Conservation (phyloP, 306 rosid genomes). For the Canavalia gladiata region DNA sequence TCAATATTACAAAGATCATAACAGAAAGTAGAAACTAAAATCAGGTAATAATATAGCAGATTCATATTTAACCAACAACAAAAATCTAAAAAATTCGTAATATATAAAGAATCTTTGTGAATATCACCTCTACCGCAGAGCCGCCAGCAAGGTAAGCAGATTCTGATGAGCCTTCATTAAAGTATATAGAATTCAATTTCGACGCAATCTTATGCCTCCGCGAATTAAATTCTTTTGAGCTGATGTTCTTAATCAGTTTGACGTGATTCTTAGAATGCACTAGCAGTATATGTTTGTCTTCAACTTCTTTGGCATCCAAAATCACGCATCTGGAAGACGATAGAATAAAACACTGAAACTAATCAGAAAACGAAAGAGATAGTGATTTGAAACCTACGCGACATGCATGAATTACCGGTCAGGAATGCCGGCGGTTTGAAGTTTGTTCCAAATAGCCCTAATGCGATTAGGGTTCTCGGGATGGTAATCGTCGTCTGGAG, state of each 20-base stretch:
- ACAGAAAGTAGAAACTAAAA: conserved; percentile 12
- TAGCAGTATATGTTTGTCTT: conserved; percentile 62
- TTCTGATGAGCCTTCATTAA: conserved; percentile 86
- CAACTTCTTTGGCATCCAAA: conserved; percentile 80
- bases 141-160: conserved; percentile 96
- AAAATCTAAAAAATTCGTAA: not conserved
- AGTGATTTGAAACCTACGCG: not conserved
- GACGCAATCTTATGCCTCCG: conserved; percentile 62
- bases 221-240: conserved; percentile 63
- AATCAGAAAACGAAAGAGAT: not conserved
- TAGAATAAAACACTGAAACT: conserved; percentile 7
- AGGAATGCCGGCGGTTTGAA: conserved; percentile 61
- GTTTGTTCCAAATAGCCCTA: conserved; percentile 78
- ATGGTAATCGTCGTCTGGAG: conserved; percentile 63
- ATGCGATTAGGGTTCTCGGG: conserved; percentile 85
- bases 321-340: conserved; percentile 76
- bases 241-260: conserved; percentile 70
- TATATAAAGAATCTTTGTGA: not conserved
- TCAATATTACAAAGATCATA: conserved; percentile 1
- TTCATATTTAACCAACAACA: not conserved
- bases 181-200: conserved; percentile 70
- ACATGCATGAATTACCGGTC: conserved; percentile 54
- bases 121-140: conserved; percentile 74
- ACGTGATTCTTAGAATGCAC: conserved; percentile 78
- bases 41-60: not conserved